A percentile compares a stretch with the other conserved stretches of the same genome.
phyloP scores from a whole-genome alignment of 108 stramenopile species.

The Conticribra weissflogii region DNA sequence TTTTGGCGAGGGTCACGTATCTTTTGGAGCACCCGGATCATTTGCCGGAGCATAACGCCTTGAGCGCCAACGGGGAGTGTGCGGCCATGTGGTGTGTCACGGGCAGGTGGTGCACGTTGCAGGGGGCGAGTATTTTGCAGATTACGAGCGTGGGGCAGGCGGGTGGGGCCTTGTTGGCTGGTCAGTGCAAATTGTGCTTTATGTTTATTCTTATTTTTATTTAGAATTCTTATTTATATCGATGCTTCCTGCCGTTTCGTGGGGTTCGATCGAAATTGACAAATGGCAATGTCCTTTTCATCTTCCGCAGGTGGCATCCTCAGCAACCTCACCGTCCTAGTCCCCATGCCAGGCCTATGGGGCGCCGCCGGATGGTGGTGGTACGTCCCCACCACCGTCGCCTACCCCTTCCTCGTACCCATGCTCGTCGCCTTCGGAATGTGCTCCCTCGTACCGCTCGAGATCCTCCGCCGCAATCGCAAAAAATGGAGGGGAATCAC shows the following conservation, averaged over 20 bases:
- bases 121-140: conserved; percentile 54
- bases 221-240: background rate
- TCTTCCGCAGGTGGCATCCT: conserved; percentile 24
- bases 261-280: no score
- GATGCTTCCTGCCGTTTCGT: no score
- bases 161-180: conserved; percentile 50
- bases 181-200: background rate
- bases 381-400: conserved; percentile 60
- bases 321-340: conserved; percentile 45
- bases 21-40: conserved; percentile 49
- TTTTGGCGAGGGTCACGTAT: conserved; percentile 45
- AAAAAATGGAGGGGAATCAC: conserved; percentile 54
- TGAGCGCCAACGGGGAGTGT: conserved; percentile 55
- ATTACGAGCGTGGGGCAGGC: conserved; percentile 55
- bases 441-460: conserved; percentile 46
- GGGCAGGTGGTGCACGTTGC: conserved; percentile 51
- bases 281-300: background rate
- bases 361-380: conserved; percentile 57
- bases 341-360: conserved; percentile 61
- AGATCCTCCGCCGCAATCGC: conserved; percentile 48
- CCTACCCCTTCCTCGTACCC: conserved; percentile 56
- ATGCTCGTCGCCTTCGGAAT: conserved; percentile 51
- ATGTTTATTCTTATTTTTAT: background rate
- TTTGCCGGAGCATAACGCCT: conserved; percentile 45
- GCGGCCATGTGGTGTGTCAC: conserved; percentile 58